Percentiles rank a stretch among this genome's conserved stretches.
Evolutionary conservation across 225 moss, liverwort and hornwort species (phyloP).

Genomic region (Marchantia paleacea): DNA sequence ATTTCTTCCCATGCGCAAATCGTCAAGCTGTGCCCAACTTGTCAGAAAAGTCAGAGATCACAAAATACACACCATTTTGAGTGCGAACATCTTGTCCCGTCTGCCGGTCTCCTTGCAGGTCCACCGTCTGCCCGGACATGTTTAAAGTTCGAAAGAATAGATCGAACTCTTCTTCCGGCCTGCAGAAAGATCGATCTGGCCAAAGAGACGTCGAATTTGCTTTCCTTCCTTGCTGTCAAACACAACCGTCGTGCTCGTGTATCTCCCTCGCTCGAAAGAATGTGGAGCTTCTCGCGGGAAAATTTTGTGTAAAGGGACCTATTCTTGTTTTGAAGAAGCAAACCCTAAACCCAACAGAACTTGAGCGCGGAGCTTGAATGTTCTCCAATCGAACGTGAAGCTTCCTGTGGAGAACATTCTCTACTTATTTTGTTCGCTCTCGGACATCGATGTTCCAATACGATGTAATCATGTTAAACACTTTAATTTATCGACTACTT

Average conservation of each 20-base stretch:
- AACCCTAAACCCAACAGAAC: constrained; percentile 18
- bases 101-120: constrained; percentile 76
- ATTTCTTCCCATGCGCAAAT: background rate
- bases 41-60: background rate
- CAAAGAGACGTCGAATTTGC: background rate
- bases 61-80: constrained; percentile 58
- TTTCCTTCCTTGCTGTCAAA: background rate
- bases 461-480: background rate
- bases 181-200: background rate
- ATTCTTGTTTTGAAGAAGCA: constrained; percentile 7
- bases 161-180: background rate
- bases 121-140: constrained; percentile 68
- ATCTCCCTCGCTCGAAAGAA: background rate
- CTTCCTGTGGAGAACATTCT: background rate
- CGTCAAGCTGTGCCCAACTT: background rate
- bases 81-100: constrained; percentile 90
- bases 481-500: background rate
- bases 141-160: background rate
- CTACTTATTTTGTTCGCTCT: background rate
- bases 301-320: background rate
- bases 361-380: background rate
- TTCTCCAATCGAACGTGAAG: background rate
- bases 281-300: constrained; percentile 13
- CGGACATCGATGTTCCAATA: background rate
- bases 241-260: background rate